Percentiles rank a stretch among this genome's conserved stretches.
Conservation (phyloP, 371 early-diverging fungal species). For the Rhizopus delemar region DNA sequence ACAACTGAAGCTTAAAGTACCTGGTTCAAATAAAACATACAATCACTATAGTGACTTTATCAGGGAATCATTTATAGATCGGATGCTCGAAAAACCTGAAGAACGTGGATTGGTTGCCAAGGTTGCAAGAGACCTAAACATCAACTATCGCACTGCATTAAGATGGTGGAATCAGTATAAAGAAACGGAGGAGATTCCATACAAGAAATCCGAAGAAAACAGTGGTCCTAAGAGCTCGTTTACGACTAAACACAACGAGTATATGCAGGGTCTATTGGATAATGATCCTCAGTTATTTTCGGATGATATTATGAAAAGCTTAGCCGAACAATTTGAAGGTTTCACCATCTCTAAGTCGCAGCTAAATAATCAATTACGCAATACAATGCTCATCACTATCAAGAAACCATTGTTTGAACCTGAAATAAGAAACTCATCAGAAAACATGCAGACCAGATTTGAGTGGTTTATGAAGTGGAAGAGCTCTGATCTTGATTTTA, state of each 20-base stretch:
- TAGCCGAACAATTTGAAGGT: constrained; percentile 1
- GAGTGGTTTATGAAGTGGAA: background rate
- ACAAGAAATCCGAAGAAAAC: constrained; percentile 9
- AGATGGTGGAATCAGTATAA: constrained; percentile 9
- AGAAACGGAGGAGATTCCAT: constrained; percentile 7
- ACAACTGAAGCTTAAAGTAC: constrained; percentile 13
- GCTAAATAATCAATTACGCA: constrained; percentile 13
- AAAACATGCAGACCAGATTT: background rate
- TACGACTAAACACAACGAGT: constrained; percentile 6
- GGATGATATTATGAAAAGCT: constrained; percentile 12
- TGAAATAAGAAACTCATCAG: constrained; percentile 8
- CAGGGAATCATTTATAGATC: constrained; percentile 19
- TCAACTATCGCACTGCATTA: constrained; percentile 17
- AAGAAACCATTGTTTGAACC: constrained; percentile 13
- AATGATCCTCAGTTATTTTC: constrained; percentile 10
- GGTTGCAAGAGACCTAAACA: constrained; percentile 18
- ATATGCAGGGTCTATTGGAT: constrained; percentile 4
- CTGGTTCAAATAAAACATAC: constrained; percentile 14
- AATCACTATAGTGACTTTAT: constrained; percentile 15
- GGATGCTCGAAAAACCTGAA: constrained; percentile 21
- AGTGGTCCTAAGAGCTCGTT: constrained; percentile 9
- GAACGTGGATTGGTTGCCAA: constrained; percentile 22
- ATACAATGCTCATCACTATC: constrained; percentile 14
- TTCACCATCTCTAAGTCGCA: constrained; percentile 12
- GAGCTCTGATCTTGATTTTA: constrained; percentile 12